A percentile compares a stretch with the other conserved stretches of the same genome.
phyloP scores from a whole-genome alignment of 768 basidiomycete species.

The Leccinum arenicola region DNA sequence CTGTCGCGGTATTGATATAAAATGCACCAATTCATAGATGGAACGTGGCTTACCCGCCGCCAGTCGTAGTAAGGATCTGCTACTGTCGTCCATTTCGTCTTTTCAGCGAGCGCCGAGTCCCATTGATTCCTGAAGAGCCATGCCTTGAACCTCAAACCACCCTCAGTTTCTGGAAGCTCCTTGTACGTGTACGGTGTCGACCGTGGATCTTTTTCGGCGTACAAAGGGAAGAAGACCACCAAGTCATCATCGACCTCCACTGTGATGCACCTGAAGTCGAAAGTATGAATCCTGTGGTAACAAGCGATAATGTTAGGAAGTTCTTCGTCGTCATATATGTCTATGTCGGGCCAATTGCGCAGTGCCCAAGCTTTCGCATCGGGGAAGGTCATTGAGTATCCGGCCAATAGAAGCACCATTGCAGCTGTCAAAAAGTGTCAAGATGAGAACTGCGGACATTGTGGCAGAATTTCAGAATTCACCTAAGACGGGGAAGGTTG shows the following conservation, averaged over 20 bases:
- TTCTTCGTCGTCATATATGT: background rate
- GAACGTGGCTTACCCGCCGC: background rate
- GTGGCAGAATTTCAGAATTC: no score
- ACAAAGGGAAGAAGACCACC: background rate
- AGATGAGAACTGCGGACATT: no score
- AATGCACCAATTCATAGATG: background rate
- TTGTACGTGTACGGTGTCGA: background rate
- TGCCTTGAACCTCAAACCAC: background rate
- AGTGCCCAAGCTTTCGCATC: background rate
- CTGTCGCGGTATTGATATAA: background rate
- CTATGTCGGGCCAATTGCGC: background rate
- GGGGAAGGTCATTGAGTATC: background rate
- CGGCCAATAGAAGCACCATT: no score
- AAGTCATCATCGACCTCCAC: background rate
- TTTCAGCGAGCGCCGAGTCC: background rate
- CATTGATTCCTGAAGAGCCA: background rate
- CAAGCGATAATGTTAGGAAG: background rate
- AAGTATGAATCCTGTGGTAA: background rate
- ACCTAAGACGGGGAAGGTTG: no score
- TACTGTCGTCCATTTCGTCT: background rate
- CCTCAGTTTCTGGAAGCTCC: background rate
- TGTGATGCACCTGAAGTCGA: background rate
- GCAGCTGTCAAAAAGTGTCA: no score
- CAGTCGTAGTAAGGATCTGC: background rate
- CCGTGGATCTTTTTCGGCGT: background rate